phyloP scores from a whole-genome alignment of 768 basidiomycete genomes.

The Lactarius hengduanensis region DNA sequence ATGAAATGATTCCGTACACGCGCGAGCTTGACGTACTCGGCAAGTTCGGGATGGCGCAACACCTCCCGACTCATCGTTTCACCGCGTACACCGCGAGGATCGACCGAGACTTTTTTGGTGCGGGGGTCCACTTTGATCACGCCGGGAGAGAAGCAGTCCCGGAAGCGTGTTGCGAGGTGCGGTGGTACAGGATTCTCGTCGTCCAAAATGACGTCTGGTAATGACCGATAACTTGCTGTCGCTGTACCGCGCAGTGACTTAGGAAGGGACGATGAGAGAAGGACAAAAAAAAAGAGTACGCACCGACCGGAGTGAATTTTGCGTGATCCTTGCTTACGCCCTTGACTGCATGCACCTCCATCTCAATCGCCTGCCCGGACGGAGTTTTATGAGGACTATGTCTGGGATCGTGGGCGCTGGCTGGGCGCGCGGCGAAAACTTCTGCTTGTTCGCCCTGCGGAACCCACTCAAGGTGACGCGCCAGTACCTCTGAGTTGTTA shows the following conservation, averaged over 20 bases:
- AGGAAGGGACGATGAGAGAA: neutral
- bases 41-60: slow-evolving; percentile 87
- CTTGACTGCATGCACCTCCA: slow-evolving; percentile 89
- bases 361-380: slow-evolving; percentile 88
- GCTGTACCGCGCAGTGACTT: slow-evolving; percentile 45
- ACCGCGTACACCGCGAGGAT: slow-evolving; percentile 63
- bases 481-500: slow-evolving; percentile 64
- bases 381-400: slow-evolving; percentile 86
- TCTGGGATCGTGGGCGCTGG: slow-evolving; percentile 73
- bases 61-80: slow-evolving; percentile 94
- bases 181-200: slow-evolving; percentile 74
- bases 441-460: slow-evolving; percentile 79
- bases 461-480: slow-evolving; percentile 68
- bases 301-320: slow-evolving; percentile 94
- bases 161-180: slow-evolving; percentile 77
- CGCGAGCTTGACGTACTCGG: slow-evolving; percentile 75
- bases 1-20: slow-evolving; percentile 91
- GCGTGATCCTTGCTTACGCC: slow-evolving; percentile 94
- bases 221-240: slow-evolving; percentile 91
- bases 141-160: slow-evolving; percentile 82
- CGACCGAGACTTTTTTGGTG: slow-evolving; percentile 61
- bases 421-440: slow-evolving; percentile 49
- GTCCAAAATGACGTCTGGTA: slow-evolving; percentile 75
- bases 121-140: slow-evolving; percentile 63
- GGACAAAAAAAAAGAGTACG: slow-evolving; percentile 29